Percentiles rank a stretch among this genome's conserved stretches.
Conservation (phyloP, 2,329 filamentous ascomycete genomes). For the Penicillium verrucosum region DNA sequence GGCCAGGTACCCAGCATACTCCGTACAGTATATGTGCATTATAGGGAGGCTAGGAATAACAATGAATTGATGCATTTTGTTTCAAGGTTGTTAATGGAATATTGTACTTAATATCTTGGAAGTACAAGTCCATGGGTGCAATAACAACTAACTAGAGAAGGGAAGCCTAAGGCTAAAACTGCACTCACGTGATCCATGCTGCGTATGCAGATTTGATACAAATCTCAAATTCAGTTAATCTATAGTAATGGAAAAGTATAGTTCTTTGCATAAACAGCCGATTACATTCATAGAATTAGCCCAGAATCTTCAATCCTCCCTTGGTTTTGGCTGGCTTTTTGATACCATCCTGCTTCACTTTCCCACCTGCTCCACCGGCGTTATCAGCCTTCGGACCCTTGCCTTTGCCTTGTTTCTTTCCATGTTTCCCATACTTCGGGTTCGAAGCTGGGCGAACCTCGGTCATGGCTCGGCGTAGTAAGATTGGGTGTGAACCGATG, state of each 20-base stretch:
- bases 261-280: neutral
- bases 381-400: slow-evolving; percentile 28
- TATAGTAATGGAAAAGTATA: neutral
- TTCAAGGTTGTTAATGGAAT: neutral
- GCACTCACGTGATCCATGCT: neutral
- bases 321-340: slow-evolving; percentile 48
- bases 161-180: neutral
- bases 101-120: neutral
- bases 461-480: slow-evolving; percentile 82
- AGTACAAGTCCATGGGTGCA: neutral
- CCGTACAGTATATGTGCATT: neutral
- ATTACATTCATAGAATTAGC: slow-evolving; percentile 26
- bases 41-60: neutral
- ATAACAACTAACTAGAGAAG: neutral
- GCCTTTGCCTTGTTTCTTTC: slow-evolving; percentile 48
- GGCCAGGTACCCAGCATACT: neutral
- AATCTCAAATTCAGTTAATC: neutral
- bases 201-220: neutral
- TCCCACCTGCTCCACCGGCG: slow-evolving; percentile 24
- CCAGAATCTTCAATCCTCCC: slow-evolving; percentile 45
- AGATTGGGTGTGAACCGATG: slow-evolving; percentile 92
- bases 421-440: slow-evolving; percentile 64
- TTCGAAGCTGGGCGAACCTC: slow-evolving; percentile 80
- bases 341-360: slow-evolving; percentile 45
- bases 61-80: neutral